A percentile compares a stretch with the other conserved stretches of the same genome.
phyloP scores from a whole-genome alignment of 2,329 filamentous ascomycete species.

The Colletotrichum ledebouriae region DNA sequence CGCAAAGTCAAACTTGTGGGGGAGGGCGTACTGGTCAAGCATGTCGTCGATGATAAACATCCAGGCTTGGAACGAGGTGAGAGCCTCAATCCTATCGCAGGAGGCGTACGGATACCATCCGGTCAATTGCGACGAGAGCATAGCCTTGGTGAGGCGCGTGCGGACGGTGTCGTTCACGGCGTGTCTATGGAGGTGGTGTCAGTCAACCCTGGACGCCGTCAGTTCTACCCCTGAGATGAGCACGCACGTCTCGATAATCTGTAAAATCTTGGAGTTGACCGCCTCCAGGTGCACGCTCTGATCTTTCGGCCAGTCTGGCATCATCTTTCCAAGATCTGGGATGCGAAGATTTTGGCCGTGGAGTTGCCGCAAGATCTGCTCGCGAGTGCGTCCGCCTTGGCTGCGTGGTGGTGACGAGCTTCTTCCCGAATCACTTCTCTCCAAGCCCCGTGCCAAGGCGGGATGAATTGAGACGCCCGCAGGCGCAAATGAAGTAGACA shows the following conservation, averaged over 20 bases:
- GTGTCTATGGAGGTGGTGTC: neutral
- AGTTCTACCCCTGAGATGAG: neutral
- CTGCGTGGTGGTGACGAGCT: neutral
- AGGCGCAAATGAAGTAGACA: slow-evolving; percentile 16
- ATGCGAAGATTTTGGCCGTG: slow-evolving; percentile 34
- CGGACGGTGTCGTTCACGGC: slow-evolving; percentile 32
- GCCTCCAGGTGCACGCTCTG: slow-evolving; percentile 21
- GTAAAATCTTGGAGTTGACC: slow-evolving; percentile 20
- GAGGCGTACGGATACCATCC: slow-evolving; percentile 37
- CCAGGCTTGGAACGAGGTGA: slow-evolving; percentile 34
- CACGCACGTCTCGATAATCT: slow-evolving; percentile 29
- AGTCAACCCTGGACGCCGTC: neutral
- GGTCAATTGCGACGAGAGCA: slow-evolving; percentile 29
- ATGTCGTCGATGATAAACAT: slow-evolving; percentile 39
- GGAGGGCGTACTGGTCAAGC: slow-evolving; percentile 24
- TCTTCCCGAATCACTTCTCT: neutral
- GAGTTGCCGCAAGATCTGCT: slow-evolving; percentile 22
- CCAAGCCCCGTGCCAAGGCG: slow-evolving; percentile 6
- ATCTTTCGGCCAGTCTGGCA: slow-evolving; percentile 27
- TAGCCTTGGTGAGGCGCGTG: slow-evolving; percentile 34
- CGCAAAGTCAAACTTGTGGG: slow-evolving; percentile 23
- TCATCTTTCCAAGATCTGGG: slow-evolving; percentile 22
- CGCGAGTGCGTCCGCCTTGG: neutral
- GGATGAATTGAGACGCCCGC: slow-evolving; percentile 8
- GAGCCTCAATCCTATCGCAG: slow-evolving; percentile 23